Evolutionary conservation across 768 basidiomycete species (phyloP).

Genomic region (Psilocybe cubensis): DNA sequence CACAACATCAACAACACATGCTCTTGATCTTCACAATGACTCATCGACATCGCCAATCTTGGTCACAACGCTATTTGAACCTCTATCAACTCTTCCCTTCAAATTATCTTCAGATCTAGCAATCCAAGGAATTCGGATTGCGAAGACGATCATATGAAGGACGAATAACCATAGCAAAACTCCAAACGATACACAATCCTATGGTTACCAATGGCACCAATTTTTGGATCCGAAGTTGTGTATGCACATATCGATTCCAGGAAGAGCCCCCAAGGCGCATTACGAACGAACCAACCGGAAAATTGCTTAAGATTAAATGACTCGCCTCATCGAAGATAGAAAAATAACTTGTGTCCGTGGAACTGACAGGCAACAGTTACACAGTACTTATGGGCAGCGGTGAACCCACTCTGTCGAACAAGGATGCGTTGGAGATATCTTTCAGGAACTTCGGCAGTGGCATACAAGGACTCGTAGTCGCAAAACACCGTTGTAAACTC

Average conservation of each 20-base stretch:
- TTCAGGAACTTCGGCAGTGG: not conserved
- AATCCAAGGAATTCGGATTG: conserved; percentile 1
- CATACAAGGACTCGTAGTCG: not conserved
- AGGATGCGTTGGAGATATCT: not conserved
- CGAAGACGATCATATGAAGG: conserved; percentile 6
- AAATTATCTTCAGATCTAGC: not conserved
- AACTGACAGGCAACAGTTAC: not conserved
- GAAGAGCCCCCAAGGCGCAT: too few species aligned
- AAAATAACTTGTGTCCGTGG: not conserved
- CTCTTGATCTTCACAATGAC: too few species aligned
- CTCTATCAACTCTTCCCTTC: not conserved
- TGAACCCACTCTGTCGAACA: not conserved
- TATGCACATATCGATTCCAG: too few species aligned
- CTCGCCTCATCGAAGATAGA: too few species aligned
- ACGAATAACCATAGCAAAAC: conserved; percentile 6
- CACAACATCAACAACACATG: too few species aligned
- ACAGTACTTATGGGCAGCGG: not conserved
- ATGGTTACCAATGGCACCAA: too few species aligned
- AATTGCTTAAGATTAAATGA: too few species aligned
- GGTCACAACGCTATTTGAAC: too few species aligned
- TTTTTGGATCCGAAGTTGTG: too few species aligned
- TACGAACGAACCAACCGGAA: too few species aligned
- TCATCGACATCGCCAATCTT: too few species aligned
- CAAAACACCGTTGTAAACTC: too few species aligned
- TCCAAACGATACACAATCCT: conserved; percentile 8